Conservation (phyloP, 805 yeast species). For the Candida awuae region DNA sequence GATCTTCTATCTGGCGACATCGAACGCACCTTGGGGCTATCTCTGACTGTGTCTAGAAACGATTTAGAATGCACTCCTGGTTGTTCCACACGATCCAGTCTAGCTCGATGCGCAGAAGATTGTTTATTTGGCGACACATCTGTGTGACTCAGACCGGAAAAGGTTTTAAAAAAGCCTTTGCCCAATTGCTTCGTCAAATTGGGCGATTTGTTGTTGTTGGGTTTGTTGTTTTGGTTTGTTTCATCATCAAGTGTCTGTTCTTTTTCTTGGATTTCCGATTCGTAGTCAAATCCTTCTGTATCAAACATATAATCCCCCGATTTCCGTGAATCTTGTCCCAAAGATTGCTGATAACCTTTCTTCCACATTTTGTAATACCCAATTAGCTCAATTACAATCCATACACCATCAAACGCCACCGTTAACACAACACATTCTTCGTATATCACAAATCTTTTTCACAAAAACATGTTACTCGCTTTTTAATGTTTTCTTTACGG, state of each 20-base stretch:
- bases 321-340: slow-evolving; percentile 9
- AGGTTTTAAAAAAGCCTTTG: slow-evolving; percentile 8
- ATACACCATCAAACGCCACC: no score
- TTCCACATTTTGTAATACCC: slow-evolving; percentile 19
- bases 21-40: slow-evolving; percentile 7
- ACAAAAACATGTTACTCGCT: no score
- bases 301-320: slow-evolving; percentile 10
- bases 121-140: slow-evolving; percentile 5
- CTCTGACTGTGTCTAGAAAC: slow-evolving; percentile 10
- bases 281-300: slow-evolving; percentile 6
- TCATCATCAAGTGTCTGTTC: not conserved
- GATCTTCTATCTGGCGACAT: slow-evolving; percentile 9
- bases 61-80: slow-evolving; percentile 11
- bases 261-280: slow-evolving; percentile 3
- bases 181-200: not conserved
- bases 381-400: no score
- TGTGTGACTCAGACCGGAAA: slow-evolving; percentile 11
- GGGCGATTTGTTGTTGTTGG: not conserved
- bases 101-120: slow-evolving; percentile 9
- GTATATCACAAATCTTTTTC: no score
- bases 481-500: not conserved
- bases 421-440: no score
- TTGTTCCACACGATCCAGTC: slow-evolving; percentile 9
- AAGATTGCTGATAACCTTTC: slow-evolving; percentile 28
- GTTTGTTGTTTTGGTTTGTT: not conserved